Evolutionary conservation across 371 early-diverging fungal species (phyloP).

Genomic region (Lichtheimia ramosa): DNA sequence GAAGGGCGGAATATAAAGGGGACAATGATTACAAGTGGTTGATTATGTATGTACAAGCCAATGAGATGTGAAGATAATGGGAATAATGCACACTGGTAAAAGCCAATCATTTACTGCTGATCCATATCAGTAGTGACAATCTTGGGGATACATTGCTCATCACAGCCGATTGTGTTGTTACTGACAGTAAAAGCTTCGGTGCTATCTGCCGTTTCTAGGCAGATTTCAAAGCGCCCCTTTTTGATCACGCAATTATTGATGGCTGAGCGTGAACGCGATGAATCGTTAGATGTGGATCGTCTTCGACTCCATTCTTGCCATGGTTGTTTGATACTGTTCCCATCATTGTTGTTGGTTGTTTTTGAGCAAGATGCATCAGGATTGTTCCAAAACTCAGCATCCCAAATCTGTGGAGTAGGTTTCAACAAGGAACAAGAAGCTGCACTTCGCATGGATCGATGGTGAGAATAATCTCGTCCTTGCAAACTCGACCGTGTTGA

Average conservation of each 20-base stretch:
- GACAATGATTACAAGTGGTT: no score
- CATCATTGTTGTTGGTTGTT: neutral
- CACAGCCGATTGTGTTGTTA: neutral
- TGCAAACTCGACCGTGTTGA: neutral
- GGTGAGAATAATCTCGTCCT: neutral
- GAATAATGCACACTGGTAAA: no score
- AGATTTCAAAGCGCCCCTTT: constrained; percentile 43
- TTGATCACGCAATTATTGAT: constrained; percentile 25
- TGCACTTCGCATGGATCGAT: neutral
- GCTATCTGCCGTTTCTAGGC: constrained; percentile 17
- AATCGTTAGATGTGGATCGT: neutral
- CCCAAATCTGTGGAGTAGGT: constrained; percentile 17
- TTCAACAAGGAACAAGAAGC: neutral
- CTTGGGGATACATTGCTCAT: no score
- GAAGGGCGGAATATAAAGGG: no score
- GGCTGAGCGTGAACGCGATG: neutral
- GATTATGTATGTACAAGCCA: no score
- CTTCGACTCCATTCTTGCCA: neutral
- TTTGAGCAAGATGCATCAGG: constrained; percentile 4
- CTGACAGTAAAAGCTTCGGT: neutral
- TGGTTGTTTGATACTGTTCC: neutral
- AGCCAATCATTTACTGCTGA: no score
- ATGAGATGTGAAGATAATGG: no score
- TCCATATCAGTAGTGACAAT: no score
- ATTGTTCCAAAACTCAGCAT: constrained; percentile 16